Evolutionary conservation across 2,329 filamentous ascomycete species (phyloP), one percentile per base, ranked within the genome.

Genomic region (Trichothecium roseum): DNA sequence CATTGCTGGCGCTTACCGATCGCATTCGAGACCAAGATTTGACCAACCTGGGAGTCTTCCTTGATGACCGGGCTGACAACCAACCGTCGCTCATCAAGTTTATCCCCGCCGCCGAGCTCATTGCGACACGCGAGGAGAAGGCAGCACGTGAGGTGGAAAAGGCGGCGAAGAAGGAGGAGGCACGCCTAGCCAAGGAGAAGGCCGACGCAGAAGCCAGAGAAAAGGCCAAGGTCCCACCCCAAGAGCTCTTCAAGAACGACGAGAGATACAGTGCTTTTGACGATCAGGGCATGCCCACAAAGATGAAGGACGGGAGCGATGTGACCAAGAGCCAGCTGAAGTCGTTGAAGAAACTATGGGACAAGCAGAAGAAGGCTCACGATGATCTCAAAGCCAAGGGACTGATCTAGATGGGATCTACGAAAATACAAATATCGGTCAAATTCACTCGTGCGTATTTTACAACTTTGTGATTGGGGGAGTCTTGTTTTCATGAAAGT

Each of bases 271-370:
- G 68, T 45, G 84, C 72, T 14, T 94, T 85, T 84, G 86, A 94
- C 52, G 78, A 71, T 5, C 80, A 89, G 38, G 88, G 88, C 0
- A 42, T 94, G 42, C 88, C 89, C 3, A 82, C 73, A 0, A 84
- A 78, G 59, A 75, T 87, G 54, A 78, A 75, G 42, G 78, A 84
- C 22, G 87, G 86, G 0, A 78, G 76, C 41, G 85, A 93, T 46
- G 68, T 95, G 27, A 73, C 84, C 4, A 94, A 94, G 67, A 82
- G 72, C 40, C 74, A 78, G 51, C 52, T 63, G 34, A 95, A 95
- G 70, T 88, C 85, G 64, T 57, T 94, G 47, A 79, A 69, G 61
- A 95, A 95, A 67, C 80, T 86, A 37, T 94, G 84, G 84, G 83
- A 93, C 48, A 78, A 70, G 54, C 89, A 95, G 64, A 91, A 87